Percentiles rank a stretch among this genome's conserved stretches.
phyloP scores from a whole-genome alignment of 1,284 basidiomycete species.

The Sporisorium iseilematis-ciliati region DNA sequence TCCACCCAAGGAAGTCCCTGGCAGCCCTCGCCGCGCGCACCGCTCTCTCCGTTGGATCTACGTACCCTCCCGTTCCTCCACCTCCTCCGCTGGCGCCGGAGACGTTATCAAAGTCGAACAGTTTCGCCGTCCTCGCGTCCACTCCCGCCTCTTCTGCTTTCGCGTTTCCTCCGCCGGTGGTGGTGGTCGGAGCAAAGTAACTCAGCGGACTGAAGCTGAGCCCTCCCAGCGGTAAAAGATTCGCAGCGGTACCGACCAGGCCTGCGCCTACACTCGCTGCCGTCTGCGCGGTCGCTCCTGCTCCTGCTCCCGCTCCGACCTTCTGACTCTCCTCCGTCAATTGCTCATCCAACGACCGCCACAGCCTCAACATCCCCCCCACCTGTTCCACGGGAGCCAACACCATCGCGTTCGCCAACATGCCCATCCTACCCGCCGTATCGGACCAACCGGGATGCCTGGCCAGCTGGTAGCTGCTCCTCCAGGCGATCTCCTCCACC shows the following conservation, averaged over 20 bases:
- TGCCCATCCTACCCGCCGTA: slow-evolving; percentile 27
- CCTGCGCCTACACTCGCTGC: slow-evolving; percentile 28
- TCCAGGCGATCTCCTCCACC: slow-evolving; percentile 33
- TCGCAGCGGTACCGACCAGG: slow-evolving; percentile 33
- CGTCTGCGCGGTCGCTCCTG: slow-evolving; percentile 16
- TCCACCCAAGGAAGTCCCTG: slow-evolving; percentile 51
- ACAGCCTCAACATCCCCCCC: slow-evolving; percentile 27
- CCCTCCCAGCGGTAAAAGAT: slow-evolving; percentile 26
- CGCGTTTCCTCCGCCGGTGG: background rate
- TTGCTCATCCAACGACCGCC: slow-evolving; percentile 29
- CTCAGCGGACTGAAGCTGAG: slow-evolving; percentile 22
- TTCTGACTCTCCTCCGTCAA: slow-evolving; percentile 12
- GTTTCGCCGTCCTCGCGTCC: slow-evolving; percentile 29
- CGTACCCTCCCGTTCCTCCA: slow-evolving; percentile 8
- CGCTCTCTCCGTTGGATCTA: slow-evolving; percentile 42
- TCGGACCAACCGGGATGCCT: slow-evolving; percentile 51
- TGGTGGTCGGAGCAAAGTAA: slow-evolving; percentile 22
- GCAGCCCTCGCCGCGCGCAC: slow-evolving; percentile 50
- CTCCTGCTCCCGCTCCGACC: background rate
- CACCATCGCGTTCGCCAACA: slow-evolving; percentile 36
- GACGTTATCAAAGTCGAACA: slow-evolving; percentile 48
- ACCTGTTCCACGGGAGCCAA: slow-evolving; percentile 34
- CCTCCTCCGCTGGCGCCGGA: slow-evolving; percentile 7
- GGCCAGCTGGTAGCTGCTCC: slow-evolving; percentile 34
- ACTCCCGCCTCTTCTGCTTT: background rate